These are phyloP conservation scores for Schwanniomyces sp. DNA, from an alignment of 805 yeast species.

Conservation along the genomic window DNA sequence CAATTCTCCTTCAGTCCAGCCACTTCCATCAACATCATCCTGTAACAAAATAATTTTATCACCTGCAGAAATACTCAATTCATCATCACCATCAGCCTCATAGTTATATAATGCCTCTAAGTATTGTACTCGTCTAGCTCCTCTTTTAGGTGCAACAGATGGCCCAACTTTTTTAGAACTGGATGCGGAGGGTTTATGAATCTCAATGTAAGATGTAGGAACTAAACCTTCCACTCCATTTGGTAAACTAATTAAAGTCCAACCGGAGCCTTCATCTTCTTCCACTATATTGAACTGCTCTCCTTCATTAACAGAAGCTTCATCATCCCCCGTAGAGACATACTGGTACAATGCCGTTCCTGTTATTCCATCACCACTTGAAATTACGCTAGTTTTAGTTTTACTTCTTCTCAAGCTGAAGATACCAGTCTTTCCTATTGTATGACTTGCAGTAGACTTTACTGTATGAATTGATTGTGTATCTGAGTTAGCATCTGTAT, in stretches of 20 bases:
- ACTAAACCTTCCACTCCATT: slow-evolving; percentile 69
- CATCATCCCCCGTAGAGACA: slow-evolving; percentile 72
- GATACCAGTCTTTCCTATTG: slow-evolving; percentile 29
- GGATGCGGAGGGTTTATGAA: slow-evolving; percentile 14
- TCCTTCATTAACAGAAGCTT: slow-evolving; percentile 59
- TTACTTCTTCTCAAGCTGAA: slow-evolving; percentile 39
- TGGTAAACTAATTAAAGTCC: slow-evolving; percentile 63
- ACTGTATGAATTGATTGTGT: slow-evolving; percentile 35
- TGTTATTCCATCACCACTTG: slow-evolving; percentile 11
- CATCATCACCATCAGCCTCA: slow-evolving; percentile 76
- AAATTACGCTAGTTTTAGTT: slow-evolving; percentile 22
- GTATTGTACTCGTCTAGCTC: slow-evolving; percentile 62
- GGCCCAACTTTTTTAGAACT: slow-evolving; percentile 60
- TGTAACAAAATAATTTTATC: slow-evolving; percentile 66
- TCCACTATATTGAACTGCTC: slow-evolving; percentile 59
- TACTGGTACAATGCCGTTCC: slow-evolving; percentile 67
- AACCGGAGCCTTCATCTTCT: slow-evolving; percentile 87
- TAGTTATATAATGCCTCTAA: slow-evolving; percentile 76
- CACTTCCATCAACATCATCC: slow-evolving; percentile 65
- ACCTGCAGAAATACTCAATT: slow-evolving; percentile 68
- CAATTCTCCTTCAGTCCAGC: slow-evolving; percentile 93
- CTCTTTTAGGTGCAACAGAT: slow-evolving; percentile 75
- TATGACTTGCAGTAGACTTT: slow-evolving; percentile 25
- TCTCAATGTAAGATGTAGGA: slow-evolving; percentile 76
- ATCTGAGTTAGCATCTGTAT: slow-evolving; percentile 19